Base-by-base conservation (phyloP, 257 asterid species). In the Haberlea rhodopensis region DNA sequence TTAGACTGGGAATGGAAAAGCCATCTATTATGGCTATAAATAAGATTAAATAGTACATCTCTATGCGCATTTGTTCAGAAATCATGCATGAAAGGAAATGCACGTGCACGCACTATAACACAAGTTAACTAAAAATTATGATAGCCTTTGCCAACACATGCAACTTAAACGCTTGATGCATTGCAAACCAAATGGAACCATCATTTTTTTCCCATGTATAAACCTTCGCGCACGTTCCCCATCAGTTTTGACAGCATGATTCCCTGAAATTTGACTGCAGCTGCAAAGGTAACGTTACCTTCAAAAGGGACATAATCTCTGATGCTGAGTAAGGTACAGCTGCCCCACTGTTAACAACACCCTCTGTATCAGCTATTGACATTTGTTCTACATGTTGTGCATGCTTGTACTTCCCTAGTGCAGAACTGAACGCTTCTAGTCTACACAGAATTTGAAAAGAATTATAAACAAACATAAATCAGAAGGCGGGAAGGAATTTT, bases 381-480 rank as follows among this genome's bases (percentile, higher is more conserved):
- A 89, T 83, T 68, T 84, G 88, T 32, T 85, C 95, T 43, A 89
- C 62, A 65, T 85, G 97, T 22, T 84, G 96, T 34, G 87, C 74
- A 61, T 76, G 88, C 67, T 80, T 80, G 63, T 92, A 77, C 86
- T 75, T 80, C 68, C 97, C 97, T 11, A 92, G 79, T 8, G 86
- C 82, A 25, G 82, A 76, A 23, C 84, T 79, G 68, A 92, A 89
- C 10, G 86, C 84, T 45, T 89, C 91, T 67, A 87, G 67, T 75
- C 98, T 92, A 81, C 76, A 67, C 24, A 25, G 8, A 15, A 22
- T 48, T n/a, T n/a, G n/a, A 59, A 13, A 22, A 22, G n/a, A n/a
- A 40, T 21, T 34, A 7, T 53, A 32, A 65, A 34, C n/a, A 31
- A 31, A 54, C 26, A 51, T 19, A 31, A 28, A 3, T 29, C 52